phyloP scores from a whole-genome alignment of 257 asterid genomes.

The Striga asiatica region DNA sequence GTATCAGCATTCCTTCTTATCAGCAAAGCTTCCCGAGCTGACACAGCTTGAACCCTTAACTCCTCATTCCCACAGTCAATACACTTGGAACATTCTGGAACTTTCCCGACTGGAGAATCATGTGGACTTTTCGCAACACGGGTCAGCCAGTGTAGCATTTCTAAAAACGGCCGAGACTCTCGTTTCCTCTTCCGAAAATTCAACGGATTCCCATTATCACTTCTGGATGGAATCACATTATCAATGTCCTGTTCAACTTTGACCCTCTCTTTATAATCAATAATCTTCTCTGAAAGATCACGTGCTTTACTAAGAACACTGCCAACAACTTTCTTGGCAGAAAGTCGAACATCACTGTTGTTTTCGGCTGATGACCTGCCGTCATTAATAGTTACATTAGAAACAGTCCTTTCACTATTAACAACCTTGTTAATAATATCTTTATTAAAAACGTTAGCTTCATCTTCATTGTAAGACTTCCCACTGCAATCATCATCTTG shows the following conservation, averaged over 20 bases:
- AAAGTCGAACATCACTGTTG: constrained; percentile 5
- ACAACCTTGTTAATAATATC: not conserved
- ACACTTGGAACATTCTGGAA: constrained; percentile 56
- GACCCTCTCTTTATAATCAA: constrained; percentile 10
- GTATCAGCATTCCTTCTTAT: constrained; percentile 23
- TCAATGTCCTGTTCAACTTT: not conserved
- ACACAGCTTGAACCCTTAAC: constrained; percentile 43
- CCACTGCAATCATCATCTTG: not conserved
- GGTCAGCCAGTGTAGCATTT: constrained; percentile 51
- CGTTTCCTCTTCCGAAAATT: constrained; percentile 53
- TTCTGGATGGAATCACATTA: constrained; percentile 8
- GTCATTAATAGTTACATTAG: not conserved
- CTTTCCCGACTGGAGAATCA: constrained; percentile 34
- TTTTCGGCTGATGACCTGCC: not conserved
- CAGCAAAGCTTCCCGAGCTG: constrained; percentile 38
- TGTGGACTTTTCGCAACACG: constrained; percentile 35
- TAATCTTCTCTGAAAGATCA: constrained; percentile 14
- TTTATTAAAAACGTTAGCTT: not conserved
- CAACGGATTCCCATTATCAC: constrained; percentile 13
- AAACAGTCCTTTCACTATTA: not conserved
- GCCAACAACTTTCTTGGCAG: constrained; percentile 22
- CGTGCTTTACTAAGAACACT: constrained; percentile 12
- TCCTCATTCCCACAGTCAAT: constrained; percentile 30
- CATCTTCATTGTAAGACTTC: not conserved
- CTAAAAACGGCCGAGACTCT: constrained; percentile 24